Evolutionary conservation across 768 basidiomycete genomes (phyloP).

Genomic region (Pleurotus eryngii): DNA sequence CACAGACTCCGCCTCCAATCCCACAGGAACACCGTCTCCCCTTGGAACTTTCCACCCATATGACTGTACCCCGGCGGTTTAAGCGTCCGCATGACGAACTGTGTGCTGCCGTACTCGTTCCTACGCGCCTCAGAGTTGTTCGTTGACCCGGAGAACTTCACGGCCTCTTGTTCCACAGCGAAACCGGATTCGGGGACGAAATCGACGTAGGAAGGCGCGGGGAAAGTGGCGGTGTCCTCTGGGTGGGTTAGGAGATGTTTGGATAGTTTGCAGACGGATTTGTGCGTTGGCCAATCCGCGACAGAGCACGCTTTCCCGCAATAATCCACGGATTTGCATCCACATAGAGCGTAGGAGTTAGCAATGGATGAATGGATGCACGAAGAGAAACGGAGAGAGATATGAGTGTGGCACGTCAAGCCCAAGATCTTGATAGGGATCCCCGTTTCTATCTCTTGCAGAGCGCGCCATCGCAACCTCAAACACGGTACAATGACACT

Average conservation of each 20-base stretch:
- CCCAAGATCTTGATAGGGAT: background rate
- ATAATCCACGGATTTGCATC: constrained; percentile 8
- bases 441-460: constrained; percentile 19
- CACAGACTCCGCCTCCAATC: constrained; percentile 15
- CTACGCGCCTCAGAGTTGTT: constrained; percentile 10
- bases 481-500: constrained; percentile 19
- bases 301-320: constrained; percentile 16
- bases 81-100: constrained; percentile 12
- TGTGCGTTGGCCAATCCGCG: constrained; percentile 15
- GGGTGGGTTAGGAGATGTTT: constrained; percentile 13
- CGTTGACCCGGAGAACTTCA: constrained; percentile 14
- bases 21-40: constrained; percentile 10
- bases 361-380: background rate
- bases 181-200: constrained; percentile 17
- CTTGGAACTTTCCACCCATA: constrained; percentile 4
- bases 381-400: too few species aligned
- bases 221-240: constrained; percentile 8
- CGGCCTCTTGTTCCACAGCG: constrained; percentile 17
- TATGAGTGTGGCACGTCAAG: constrained; percentile 6
- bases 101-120: constrained; percentile 19
- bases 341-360: background rate
- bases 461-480: constrained; percentile 13
- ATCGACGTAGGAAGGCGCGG: constrained; percentile 15
- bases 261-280: constrained; percentile 16
- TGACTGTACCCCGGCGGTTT: background rate